Evolutionary conservation across 1,284 basidiomycete species (phyloP).

Genomic region (Ceratobasidium theobromae): DNA sequence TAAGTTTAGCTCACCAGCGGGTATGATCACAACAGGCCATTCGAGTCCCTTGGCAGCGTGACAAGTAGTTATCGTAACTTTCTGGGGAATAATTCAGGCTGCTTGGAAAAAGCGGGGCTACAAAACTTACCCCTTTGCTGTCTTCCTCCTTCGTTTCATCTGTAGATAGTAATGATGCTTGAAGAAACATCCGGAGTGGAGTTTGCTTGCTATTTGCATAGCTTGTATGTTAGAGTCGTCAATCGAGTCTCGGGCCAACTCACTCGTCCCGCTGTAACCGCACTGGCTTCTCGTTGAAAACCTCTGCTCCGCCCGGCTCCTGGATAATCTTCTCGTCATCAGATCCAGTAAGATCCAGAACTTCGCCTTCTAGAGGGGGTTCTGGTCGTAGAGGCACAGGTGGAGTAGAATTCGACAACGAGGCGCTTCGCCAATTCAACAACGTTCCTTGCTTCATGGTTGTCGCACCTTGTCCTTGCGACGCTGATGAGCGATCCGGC

Average conservation of each 20-base stretch:
- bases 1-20: conserved; percentile 59
- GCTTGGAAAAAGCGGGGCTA: not conserved
- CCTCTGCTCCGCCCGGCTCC: not conserved
- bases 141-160: conserved; percentile 68
- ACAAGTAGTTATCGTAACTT: conserved; percentile 85
- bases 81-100: conserved; percentile 47
- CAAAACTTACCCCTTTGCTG: conserved; percentile 53
- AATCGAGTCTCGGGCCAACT: not conserved
- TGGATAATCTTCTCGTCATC: conserved; percentile 32
- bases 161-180: conserved; percentile 82
- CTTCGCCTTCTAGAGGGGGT: conserved; percentile 21
- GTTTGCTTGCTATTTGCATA: conserved; percentile 50
- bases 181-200: conserved; percentile 76
- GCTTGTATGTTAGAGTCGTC: not conserved
- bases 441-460: conserved; percentile 15
- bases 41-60: conserved; percentile 92
- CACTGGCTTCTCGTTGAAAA: conserved; percentile 7
- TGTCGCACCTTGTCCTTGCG: not conserved
- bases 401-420: conserved; percentile 6
- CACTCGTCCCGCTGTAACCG: conserved; percentile 21
- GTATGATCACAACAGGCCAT: conserved; percentile 52
- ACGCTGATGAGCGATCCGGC: not conserved
- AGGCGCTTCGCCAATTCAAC: conserved; percentile 32
- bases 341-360: conserved; percentile 36
- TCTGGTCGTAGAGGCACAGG: not conserved